Evolutionary conservation across 805 yeast species (phyloP).

Genomic region (Kurtzmaniella fragi): DNA sequence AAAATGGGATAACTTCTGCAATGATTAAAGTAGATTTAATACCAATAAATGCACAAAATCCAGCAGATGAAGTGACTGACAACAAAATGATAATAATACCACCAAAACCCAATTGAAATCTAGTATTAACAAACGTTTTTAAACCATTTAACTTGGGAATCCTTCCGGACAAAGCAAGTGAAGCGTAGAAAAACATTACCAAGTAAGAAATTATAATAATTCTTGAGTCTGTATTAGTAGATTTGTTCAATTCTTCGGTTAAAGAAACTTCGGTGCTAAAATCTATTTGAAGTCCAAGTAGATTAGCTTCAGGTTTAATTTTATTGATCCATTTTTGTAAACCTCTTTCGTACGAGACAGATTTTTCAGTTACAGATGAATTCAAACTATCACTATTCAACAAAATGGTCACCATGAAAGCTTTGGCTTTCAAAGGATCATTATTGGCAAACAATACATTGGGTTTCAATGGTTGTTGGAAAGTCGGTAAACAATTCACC

Average conservation of each 20-base stretch:
- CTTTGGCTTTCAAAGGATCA: constrained; percentile 55
- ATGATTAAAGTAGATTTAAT: constrained; percentile 84
- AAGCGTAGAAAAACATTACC: constrained; percentile 83
- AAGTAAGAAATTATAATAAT: constrained; percentile 72
- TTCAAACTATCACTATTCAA: constrained; percentile 46
- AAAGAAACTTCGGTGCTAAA: constrained; percentile 82
- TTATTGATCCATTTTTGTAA: constrained; percentile 50
- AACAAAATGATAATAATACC: constrained; percentile 79
- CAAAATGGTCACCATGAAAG: constrained; percentile 73
- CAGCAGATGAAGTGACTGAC: constrained; percentile 80
- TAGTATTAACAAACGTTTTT: constrained; percentile 42
- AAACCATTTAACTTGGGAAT: constrained; percentile 34
- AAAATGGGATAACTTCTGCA: constrained; percentile 94
- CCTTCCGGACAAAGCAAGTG: constrained; percentile 71
- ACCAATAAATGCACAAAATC: constrained; percentile 70
- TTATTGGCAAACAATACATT: constrained; percentile 55
- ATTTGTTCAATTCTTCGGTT: constrained; percentile 76
- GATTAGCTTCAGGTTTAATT: constrained; percentile 43
- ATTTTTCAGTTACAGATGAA: constrained; percentile 35
- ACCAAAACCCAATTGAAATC: constrained; percentile 73
- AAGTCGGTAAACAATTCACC: constrained; percentile 82
- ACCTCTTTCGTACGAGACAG: constrained; percentile 65
- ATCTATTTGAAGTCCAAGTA: constrained; percentile 54
- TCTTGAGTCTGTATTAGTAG: constrained; percentile 72
- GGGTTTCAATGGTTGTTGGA: constrained; percentile 83